Percentiles rank a stretch among this genome's conserved stretches.
These are phyloP conservation scores for Hymenoscyphus salicellus DNA, from an alignment of 2,329 filamentous ascomycete species.

Conservation along the genomic window DNA sequence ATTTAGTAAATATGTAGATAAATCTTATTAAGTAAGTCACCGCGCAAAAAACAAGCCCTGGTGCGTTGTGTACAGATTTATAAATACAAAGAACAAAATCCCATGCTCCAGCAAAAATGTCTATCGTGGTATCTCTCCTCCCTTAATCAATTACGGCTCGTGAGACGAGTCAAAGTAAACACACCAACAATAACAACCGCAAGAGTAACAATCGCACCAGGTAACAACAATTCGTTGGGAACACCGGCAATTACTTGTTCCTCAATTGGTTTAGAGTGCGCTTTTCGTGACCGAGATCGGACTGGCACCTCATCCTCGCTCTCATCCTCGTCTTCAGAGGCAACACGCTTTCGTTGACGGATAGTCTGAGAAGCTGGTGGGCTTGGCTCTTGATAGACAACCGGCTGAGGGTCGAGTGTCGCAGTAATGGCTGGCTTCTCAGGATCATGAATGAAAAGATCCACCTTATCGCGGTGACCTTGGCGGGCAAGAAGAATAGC, in stretches of 20 bases:
- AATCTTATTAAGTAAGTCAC: slow-evolving; percentile 2
- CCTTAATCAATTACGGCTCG: slow-evolving; percentile 38
- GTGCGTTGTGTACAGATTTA: slow-evolving; percentile 5
- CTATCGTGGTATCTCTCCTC: slow-evolving; percentile 11
- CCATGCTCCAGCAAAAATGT: slow-evolving; percentile 11
- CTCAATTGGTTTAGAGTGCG: slow-evolving; percentile 36
- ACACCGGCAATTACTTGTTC: slow-evolving; percentile 83
- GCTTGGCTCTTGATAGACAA: slow-evolving; percentile 51
- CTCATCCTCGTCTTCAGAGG: slow-evolving; percentile 52
- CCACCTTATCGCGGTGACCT: slow-evolving; percentile 82
- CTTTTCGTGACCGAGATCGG: slow-evolving; percentile 36
- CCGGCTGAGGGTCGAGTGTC: slow-evolving; percentile 55
- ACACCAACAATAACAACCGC: slow-evolving; percentile 92
- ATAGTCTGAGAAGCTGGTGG: slow-evolving; percentile 49
- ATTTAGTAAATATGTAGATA: not conserved
- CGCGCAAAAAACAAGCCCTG: not conserved
- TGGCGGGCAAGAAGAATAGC: slow-evolving; percentile 81
- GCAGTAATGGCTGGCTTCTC: slow-evolving; percentile 78
- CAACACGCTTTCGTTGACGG: slow-evolving; percentile 47
- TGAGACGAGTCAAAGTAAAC: slow-evolving; percentile 77
- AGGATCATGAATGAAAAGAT: slow-evolving; percentile 93
- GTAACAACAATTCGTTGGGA: slow-evolving; percentile 88
- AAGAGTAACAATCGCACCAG: slow-evolving; percentile 91
- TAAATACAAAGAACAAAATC: slow-evolving; percentile 19
- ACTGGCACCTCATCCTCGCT: slow-evolving; percentile 48